Base-by-base conservation (phyloP, 139 green algal genomes). In the Trebouxia sp. region DNA sequence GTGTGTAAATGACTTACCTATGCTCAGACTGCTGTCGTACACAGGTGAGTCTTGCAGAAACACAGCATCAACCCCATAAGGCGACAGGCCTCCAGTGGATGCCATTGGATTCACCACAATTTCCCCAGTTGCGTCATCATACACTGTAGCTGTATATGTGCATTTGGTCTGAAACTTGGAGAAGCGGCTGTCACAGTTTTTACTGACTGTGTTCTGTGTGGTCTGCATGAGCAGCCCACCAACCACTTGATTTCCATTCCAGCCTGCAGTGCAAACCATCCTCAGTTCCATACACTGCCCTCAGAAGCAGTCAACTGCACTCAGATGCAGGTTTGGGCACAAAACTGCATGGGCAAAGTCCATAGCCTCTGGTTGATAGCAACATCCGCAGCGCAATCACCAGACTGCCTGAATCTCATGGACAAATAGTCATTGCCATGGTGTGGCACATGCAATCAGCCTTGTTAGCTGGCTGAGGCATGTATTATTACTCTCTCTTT, bases 31-130 rank as follows among this genome's bases (percentile, higher is more conserved):
- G 5, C 6, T 35, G 22, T 65, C 32, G 28, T 66, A 79, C 24
- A 43, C 37, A 12, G 74, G n/a, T 37, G 74, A 67, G 15, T 22
- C 20, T 43, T 45, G 8, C 47, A 79, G 47, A 28, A 79, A 79
- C 8, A 79, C 74, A 45, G 74, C 42, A 38, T 79, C 74, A 12
- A 79, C 74, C 15, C 74, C 74, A 48, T 65, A 79, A 14, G 74
- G 74, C 47, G 14, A 4, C 30, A 66, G 24, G 17, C 62, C 62
- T 26, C 37, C 32, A 9, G n/a, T n/a, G n/a, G 32, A 24, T 0
- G 20, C 32, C 0, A 30, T 41, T 12, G 35, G n/a, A 14, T 45
- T 10, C 7, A 45, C 4, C 0, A 72, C 32, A 7, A 28, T 15
- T 3, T 72, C 1, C 5, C 62, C 62, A 72, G 62, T 72, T 5